Percentiles rank a stretch among this genome's conserved stretches.
These are phyloP conservation scores for Lipomyces chichibuensis DNA, from an alignment of 805 yeast species.

Conservation along the genomic window DNA sequence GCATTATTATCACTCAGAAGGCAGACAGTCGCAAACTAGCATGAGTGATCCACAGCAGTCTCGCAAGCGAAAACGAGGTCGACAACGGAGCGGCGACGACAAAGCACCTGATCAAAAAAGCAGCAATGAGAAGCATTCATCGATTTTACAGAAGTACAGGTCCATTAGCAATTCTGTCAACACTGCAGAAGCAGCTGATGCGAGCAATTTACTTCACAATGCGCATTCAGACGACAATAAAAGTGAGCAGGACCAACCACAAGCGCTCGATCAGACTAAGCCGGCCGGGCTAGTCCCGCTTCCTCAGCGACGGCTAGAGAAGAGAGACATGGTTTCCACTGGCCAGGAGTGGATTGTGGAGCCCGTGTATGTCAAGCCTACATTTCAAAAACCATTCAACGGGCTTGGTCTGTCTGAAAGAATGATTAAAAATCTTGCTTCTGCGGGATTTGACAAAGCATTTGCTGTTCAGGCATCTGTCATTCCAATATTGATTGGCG, in stretches of 20 bases:
- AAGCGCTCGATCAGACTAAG: background rate
- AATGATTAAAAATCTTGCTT: slow-evolving; percentile 53
- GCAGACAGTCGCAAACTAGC: background rate
- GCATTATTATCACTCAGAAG: no score
- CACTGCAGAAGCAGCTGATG: background rate
- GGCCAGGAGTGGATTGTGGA: slow-evolving; percentile 64
- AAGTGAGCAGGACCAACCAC: slow-evolving; percentile 24
- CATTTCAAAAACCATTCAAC: slow-evolving; percentile 51
- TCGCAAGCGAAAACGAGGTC: background rate
- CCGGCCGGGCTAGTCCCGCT: slow-evolving; percentile 59
- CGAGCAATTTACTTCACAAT: background rate
- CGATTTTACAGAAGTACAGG: slow-evolving; percentile 6
- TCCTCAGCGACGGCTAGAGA: slow-evolving; percentile 77
- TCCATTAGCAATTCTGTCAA: background rate
- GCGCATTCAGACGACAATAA: slow-evolving; percentile 23
- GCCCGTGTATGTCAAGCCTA: slow-evolving; percentile 62
- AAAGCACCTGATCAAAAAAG: background rate
- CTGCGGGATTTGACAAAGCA: slow-evolving; percentile 56
- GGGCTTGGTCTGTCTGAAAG: slow-evolving; percentile 52
- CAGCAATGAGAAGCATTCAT: slow-evolving; percentile 4
- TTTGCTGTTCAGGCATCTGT: slow-evolving; percentile 79
- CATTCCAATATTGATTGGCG: slow-evolving; percentile 57
- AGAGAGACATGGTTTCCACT: slow-evolving; percentile 45
- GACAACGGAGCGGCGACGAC: background rate
- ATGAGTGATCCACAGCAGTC: background rate